Evolutionary conservation across 1,284 basidiomycete genomes (phyloP).

Genomic region (Apiotrichum sp.): DNA sequence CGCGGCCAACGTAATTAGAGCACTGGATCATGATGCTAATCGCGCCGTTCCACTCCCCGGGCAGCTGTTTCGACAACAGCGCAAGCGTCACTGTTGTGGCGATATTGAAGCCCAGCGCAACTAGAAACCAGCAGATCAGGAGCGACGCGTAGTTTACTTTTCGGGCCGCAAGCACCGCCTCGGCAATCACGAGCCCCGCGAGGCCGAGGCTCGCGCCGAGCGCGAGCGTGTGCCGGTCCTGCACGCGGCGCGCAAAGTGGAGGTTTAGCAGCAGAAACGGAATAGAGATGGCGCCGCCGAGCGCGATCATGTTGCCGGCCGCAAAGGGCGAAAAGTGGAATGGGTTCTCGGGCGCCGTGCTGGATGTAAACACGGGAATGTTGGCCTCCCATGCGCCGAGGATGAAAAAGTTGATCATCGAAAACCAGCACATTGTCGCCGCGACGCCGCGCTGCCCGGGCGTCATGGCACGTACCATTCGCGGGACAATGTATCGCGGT

Average conservation of each 20-base stretch:
- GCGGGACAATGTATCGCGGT: no score
- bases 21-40: slow-evolving; percentile 8
- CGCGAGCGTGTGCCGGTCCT: slow-evolving; percentile 11
- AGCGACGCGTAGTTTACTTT: slow-evolving; percentile 5
- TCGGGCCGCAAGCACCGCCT: not conserved
- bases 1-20: slow-evolving; percentile 7
- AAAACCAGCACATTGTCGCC: slow-evolving; percentile 7
- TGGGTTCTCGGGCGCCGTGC: slow-evolving; percentile 2
- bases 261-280: slow-evolving; percentile 10
- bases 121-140: slow-evolving; percentile 6
- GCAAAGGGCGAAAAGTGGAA: slow-evolving; percentile 13
- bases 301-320: slow-evolving; percentile 10
- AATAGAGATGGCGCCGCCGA: slow-evolving; percentile 8
- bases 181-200: not conserved
- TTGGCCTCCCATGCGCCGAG: slow-evolving; percentile 9
- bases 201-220: slow-evolving; percentile 1
- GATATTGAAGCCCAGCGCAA: slow-evolving; percentile 9
- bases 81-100: slow-evolving; percentile 6
- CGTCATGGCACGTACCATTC: not conserved
- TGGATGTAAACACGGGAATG: slow-evolving; percentile 10
- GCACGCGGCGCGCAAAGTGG: slow-evolving; percentile 1
- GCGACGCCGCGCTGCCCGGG: not conserved
- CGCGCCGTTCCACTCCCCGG: slow-evolving; percentile 6
- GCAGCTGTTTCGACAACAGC: slow-evolving; percentile 9
- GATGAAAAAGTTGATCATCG: slow-evolving; percentile 9